phyloP scores from a whole-genome alignment of 2,329 filamentous ascomycete genomes.

The Coniella vitis region DNA sequence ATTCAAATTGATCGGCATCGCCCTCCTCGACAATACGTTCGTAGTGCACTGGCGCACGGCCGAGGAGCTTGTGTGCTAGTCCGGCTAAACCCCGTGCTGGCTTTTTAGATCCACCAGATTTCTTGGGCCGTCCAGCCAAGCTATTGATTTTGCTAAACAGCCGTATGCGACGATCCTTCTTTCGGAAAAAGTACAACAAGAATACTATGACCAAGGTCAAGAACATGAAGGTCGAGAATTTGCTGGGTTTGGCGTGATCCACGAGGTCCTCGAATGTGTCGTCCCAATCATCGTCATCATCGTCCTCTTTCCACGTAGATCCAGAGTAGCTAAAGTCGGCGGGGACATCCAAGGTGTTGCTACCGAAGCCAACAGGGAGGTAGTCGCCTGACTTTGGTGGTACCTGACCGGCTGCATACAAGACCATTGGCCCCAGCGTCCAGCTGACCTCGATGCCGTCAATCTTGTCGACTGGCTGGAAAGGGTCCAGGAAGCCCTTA shows the following conservation, averaged over 20 bases:
- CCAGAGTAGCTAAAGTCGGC: slow-evolving; percentile 80
- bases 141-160: slow-evolving; percentile 48
- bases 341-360: slow-evolving; percentile 64
- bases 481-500: slow-evolving; percentile 73
- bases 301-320: slow-evolving; percentile 39
- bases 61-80: slow-evolving; percentile 59
- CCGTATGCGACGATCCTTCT: slow-evolving; percentile 65
- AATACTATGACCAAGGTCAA: slow-evolving; percentile 68
- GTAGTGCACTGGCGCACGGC: slow-evolving; percentile 52
- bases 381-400: slow-evolving; percentile 52
- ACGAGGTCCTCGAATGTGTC: slow-evolving; percentile 53
- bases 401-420: slow-evolving; percentile 88
- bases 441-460: slow-evolving; percentile 89
- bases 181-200: slow-evolving; percentile 67
- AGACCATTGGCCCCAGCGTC: slow-evolving; percentile 93
- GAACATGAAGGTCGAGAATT: slow-evolving; percentile 68
- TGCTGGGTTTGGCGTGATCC: slow-evolving; percentile 56
- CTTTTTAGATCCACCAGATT: slow-evolving; percentile 42
- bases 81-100: slow-evolving; percentile 37
- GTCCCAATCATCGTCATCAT: slow-evolving; percentile 47
- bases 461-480: slow-evolving; percentile 90
- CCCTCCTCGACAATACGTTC: slow-evolving; percentile 84
- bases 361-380: slow-evolving; percentile 86
- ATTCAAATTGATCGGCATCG: slow-evolving; percentile 67
- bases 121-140: slow-evolving; percentile 32